Evolutionary conservation across 31 red algal genomes (phyloP).

Genomic region (Endocladia muricata): DNA sequence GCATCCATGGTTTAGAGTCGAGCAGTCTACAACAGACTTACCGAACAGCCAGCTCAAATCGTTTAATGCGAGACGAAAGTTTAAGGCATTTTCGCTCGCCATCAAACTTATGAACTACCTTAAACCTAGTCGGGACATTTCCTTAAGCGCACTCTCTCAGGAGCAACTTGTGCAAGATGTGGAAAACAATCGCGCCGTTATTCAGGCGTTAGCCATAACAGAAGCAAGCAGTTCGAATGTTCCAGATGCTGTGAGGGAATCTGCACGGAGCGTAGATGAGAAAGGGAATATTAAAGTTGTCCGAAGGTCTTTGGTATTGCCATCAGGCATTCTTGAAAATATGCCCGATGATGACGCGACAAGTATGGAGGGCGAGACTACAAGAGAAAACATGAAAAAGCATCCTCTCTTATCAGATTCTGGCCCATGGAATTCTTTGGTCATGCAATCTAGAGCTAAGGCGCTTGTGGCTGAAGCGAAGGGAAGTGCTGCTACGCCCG

Average conservation of each 20-base stretch:
- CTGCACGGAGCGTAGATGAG: not conserved
- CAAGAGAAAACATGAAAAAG: not conserved
- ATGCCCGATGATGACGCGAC: not conserved
- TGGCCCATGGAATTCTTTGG: not conserved
- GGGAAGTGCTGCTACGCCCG: not conserved
- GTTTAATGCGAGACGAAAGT: constrained; percentile 70
- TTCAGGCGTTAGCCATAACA: constrained; percentile 1
- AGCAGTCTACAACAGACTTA: constrained; percentile 43
- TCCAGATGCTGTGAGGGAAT: not conserved
- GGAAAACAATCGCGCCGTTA: constrained; percentile 48
- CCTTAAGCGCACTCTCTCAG: not conserved
- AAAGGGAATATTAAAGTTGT: not conserved
- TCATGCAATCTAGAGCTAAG: constrained; percentile 9
- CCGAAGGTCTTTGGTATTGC: constrained; percentile 52
- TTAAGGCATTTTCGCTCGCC: constrained; percentile 54
- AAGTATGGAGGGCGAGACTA: not conserved
- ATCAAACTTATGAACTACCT: constrained; percentile 36
- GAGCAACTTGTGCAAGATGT: constrained; percentile 52
- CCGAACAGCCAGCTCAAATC: constrained; percentile 61
- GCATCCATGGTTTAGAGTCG: constrained; percentile 59
- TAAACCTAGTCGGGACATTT: not conserved
- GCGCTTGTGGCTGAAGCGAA: constrained; percentile 1
- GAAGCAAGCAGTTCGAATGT: not conserved
- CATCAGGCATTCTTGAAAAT: constrained; percentile 16
- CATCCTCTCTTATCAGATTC: not conserved